phyloP scores from a whole-genome alignment of 73 alveolate species.

The Breviolum minutum region DNA sequence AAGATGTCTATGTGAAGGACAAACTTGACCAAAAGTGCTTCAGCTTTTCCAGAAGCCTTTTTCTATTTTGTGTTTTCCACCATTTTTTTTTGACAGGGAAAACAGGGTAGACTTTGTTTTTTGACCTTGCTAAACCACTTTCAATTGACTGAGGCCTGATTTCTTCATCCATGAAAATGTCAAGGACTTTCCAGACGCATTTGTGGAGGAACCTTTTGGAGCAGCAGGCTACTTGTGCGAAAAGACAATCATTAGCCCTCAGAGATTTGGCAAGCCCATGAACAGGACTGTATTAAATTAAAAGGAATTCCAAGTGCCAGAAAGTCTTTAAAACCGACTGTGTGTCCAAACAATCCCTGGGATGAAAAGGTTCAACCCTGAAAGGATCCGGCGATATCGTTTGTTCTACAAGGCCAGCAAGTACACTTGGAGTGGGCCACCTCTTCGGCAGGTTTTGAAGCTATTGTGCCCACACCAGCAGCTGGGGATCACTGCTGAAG shows the following conservation, averaged over 20 bases:
- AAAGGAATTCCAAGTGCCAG: neutral
- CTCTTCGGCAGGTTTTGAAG: neutral
- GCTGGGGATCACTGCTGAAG: neutral
- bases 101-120: too few species aligned
- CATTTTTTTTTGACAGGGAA: neutral
- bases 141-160: neutral
- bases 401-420: neutral
- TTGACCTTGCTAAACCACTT: neutral
- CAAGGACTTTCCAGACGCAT: neutral
- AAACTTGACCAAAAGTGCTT: neutral
- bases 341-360: neutral
- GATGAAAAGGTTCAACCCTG: too few species aligned
- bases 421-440: neutral
- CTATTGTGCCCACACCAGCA: neutral
- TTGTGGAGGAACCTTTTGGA: neutral
- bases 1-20: neutral
- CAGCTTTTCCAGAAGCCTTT: neutral
- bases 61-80: neutral
- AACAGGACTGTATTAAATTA: neutral
- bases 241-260: neutral
- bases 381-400: neutral
- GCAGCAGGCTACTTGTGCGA: neutral
- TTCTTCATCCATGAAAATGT: constrained; percentile 13
- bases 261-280: constrained; percentile 31
- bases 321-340: neutral